Evolutionary conservation across 345 rosid species (phyloP), one percentile per base, ranked within the genome.

Genomic region (Carallia pectinifolia): DNA sequence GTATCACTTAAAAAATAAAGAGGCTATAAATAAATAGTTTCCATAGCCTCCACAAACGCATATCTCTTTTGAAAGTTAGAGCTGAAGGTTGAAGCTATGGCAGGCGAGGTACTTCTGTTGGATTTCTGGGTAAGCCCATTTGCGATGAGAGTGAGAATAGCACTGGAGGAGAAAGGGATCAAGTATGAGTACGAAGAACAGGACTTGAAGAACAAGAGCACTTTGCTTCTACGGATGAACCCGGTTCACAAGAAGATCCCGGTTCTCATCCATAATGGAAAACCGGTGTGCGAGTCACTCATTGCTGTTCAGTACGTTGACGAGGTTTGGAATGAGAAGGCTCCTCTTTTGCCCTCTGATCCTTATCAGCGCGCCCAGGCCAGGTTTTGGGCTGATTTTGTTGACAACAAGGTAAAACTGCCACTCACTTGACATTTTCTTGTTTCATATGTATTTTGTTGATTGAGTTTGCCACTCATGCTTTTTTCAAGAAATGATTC

Each of bases 11-110:
- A 23, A 23, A 23, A 23, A 23, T 23, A 0, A 23, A 23, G 23
- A 23, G 23, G 23, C 23, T 23, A 23, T 23, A 23, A 23, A 23
- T 23, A 23, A 23, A 23, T 23, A 23, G 23, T 40, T 38, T 10
- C 15, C 48, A 9, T 6, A 10, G 13, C 3, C 48, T 40, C 0
- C 2, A 0, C 0, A 0, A 1, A 1, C 1, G 2, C 48, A 2
- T 2, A 2, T 10, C 15, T 4, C 15, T 40, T 10, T 2, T 23
- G 23, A 23, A 23, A 23, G 23, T 23, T 23, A 23, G 23, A 23
- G 23, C 23, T 23, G 23, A 23, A 23, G 23, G 12, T 4, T 9
- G 13, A 40, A 9, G 48, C 48, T 15, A 55, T 55, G 59, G 59
- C 59, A 30, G 59, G 19, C 4, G 59, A 55, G 59, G 59, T 55